These are phyloP conservation scores for Geranium incanum DNA, from an alignment of 441 rosid species.

Conservation along the genomic window DNA sequence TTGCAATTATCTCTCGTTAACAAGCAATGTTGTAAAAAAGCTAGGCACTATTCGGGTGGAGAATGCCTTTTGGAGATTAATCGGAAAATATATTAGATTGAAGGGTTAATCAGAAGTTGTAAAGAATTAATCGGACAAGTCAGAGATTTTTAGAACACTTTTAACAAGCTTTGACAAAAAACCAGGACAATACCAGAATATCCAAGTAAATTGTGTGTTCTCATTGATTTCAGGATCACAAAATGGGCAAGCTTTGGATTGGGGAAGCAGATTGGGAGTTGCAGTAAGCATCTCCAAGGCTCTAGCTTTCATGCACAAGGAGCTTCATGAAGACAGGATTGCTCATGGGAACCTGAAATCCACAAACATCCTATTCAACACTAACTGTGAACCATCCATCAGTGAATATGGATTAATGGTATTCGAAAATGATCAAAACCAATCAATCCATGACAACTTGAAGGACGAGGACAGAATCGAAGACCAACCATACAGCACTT, in stretches of 20 bases:
- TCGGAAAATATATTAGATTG: too few relatives aligned
- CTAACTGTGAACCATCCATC: slow-evolving; percentile 41
- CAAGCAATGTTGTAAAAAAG: too few relatives aligned
- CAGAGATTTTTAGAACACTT: too few relatives aligned
- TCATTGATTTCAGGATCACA: slow-evolving; percentile 32
- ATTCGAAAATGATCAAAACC: slow-evolving; percentile 25
- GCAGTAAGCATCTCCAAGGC: slow-evolving; percentile 40
- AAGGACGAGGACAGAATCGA: slow-evolving; percentile 1
- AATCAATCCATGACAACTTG: slow-evolving; percentile 20
- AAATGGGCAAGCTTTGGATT: slow-evolving; percentile 35
- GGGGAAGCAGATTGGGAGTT: slow-evolving; percentile 47
- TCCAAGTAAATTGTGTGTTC: not conserved
- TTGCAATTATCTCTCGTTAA: too few relatives aligned
- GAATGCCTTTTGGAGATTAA: too few relatives aligned
- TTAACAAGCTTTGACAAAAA: too few relatives aligned
- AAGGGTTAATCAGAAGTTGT: too few relatives aligned
- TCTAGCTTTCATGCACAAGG: slow-evolving; percentile 40
- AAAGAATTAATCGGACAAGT: too few relatives aligned
- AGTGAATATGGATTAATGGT: slow-evolving; percentile 54
- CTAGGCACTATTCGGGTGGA: too few relatives aligned
- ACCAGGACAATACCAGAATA: not conserved
- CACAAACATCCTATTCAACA: slow-evolving; percentile 45
- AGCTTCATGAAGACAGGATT: slow-evolving; percentile 37
- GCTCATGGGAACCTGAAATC: slow-evolving; percentile 63
- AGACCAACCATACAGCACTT: slow-evolving; percentile 1